Base-by-base conservation (phyloP, 2,329 filamentous ascomycete genomes). In the Sclerotinia borealis region DNA sequence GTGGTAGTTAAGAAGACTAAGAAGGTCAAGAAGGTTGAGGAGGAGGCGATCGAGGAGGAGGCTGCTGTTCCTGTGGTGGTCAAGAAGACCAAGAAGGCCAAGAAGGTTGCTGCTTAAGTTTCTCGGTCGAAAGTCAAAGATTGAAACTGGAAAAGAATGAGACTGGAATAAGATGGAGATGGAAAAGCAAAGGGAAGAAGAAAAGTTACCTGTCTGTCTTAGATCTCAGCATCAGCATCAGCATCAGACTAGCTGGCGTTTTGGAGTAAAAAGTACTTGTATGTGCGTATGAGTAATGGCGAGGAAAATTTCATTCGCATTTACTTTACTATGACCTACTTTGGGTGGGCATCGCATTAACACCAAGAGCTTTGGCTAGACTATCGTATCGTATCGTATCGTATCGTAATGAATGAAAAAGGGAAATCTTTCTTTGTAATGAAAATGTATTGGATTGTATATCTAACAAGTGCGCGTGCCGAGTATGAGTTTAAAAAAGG, bases 11-110 rank as follows among this genome's bases (percentile, higher is more conserved):
- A 70, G 64, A 65, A 56, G 25, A 63, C 60, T 3, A 72, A 67
- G 63, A 66, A 60, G 11, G 65, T 55, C n/a, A 72, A 70, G 56
- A 71, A 29, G 13, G 31, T n/a, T n/a, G n/a, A 76, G 67, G 71
- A 67, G 47, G 71, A 72, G 43, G 72, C 72, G 7, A 70, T 66
- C 11, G 67, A 66, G 61, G 69, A 70, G 37, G 68, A 63, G 49
- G 70, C 66, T 45, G 69, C 68, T 36, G 69, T 74, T 25, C 70
- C 69, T 3, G 70, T 70, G 27, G 48, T 64, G 4, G 64, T 66
- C 27, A 69, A 70, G 64, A 65, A 56, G 25, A 63, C 60, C 2
- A 72, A 67, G 63, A 66, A 68, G 59, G 47, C 55, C 9, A 72
- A 69, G 68, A 74, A 73, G 67, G 43, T 41, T 19, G 72, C 70